These are phyloP conservation scores for Ogataea paradorogensis DNA, from an alignment of 805 yeast species.

Conservation along the genomic window DNA sequence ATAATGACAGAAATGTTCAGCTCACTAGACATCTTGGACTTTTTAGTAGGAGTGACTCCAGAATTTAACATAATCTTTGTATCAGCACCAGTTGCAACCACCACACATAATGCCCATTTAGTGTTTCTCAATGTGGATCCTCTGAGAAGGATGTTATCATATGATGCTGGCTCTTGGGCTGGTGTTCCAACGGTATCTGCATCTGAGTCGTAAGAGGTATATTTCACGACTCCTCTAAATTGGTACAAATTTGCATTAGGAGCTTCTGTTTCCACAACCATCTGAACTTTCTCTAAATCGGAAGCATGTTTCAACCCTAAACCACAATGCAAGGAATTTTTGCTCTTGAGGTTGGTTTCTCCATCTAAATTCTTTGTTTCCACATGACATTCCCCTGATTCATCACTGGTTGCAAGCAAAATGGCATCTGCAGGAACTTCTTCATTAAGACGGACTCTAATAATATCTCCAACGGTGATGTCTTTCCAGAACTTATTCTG, in stretches of 20 bases:
- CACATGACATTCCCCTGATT: constrained; percentile 62
- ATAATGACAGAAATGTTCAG: constrained; percentile 63
- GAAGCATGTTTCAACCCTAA: constrained; percentile 49
- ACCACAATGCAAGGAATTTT: constrained; percentile 54
- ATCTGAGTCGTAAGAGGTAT: constrained; percentile 37
- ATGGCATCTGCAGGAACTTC: constrained; percentile 78
- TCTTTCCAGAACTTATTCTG: constrained; percentile 54
- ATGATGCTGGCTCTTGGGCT: constrained; percentile 55
- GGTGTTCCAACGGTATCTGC: constrained; percentile 28
- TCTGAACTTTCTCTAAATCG: constrained; percentile 56
- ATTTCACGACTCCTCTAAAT: constrained; percentile 65
- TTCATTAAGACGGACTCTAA: constrained; percentile 68
- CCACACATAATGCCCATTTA: constrained; percentile 71
- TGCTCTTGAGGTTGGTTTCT: constrained; percentile 69
- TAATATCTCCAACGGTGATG: constrained; percentile 68
- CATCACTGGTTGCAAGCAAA: constrained; percentile 61
- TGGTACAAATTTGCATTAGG: constrained; percentile 65
- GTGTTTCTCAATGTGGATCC: constrained; percentile 75
- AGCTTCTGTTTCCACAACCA: constrained; percentile 66
- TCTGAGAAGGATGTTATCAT: constrained; percentile 63
- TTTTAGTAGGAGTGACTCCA: constrained; percentile 74
- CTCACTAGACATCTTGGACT: constrained; percentile 61
- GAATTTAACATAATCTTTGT: constrained; percentile 76
- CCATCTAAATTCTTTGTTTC: constrained; percentile 74
- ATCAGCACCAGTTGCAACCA: constrained; percentile 73